Percentiles rank a stretch among this genome's conserved stretches.
These are phyloP conservation scores for Holtermannia corniformis DNA, from an alignment of 768 basidiomycete species.

Conservation along the genomic window DNA sequence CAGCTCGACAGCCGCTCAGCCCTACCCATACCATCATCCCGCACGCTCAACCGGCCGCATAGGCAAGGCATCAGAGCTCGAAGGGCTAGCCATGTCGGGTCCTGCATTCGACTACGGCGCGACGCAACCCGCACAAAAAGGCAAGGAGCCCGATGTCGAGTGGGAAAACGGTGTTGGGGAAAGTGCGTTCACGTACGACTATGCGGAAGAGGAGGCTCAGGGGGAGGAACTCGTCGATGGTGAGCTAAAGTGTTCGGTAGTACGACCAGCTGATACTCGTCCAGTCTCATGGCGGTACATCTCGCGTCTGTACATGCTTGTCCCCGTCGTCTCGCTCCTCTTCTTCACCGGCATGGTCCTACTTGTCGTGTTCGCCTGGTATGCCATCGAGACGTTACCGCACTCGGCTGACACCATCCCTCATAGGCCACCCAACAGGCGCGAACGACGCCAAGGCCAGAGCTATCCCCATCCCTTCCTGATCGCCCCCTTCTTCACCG, in stretches of 20 bases:
- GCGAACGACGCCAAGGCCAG: conserved; percentile 28
- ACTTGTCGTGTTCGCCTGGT: conserved; percentile 36
- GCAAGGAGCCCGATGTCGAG: background rate
- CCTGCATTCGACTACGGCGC: background rate
- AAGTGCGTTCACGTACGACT: conserved; percentile 1
- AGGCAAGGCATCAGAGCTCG: background rate
- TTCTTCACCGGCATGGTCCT: conserved; percentile 20
- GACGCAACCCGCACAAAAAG: background rate
- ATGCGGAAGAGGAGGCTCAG: conserved; percentile 16
- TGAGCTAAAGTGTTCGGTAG: conserved; percentile 2
- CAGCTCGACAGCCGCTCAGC: too few relatives aligned
- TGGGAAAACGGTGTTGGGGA: conserved; percentile 3
- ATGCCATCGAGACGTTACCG: background rate
- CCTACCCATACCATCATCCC: background rate
- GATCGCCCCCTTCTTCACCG: conserved; percentile 27
- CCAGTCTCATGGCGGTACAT: conserved; percentile 33
- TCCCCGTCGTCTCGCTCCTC: conserved; percentile 30
- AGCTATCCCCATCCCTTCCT: conserved; percentile 36
- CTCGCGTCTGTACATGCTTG: conserved; percentile 29
- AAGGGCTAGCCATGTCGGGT: background rate
- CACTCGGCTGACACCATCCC: background rate
- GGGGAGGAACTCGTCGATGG: conserved; percentile 22
- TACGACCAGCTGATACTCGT: background rate
- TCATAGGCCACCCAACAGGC: conserved; percentile 39
- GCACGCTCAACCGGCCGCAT: background rate